Percentiles rank a stretch among this genome's conserved stretches.
These are phyloP conservation scores for Aspergillaceae sp. DNA, from an alignment of 2,329 filamentous ascomycete genomes.

Conservation along the genomic window DNA sequence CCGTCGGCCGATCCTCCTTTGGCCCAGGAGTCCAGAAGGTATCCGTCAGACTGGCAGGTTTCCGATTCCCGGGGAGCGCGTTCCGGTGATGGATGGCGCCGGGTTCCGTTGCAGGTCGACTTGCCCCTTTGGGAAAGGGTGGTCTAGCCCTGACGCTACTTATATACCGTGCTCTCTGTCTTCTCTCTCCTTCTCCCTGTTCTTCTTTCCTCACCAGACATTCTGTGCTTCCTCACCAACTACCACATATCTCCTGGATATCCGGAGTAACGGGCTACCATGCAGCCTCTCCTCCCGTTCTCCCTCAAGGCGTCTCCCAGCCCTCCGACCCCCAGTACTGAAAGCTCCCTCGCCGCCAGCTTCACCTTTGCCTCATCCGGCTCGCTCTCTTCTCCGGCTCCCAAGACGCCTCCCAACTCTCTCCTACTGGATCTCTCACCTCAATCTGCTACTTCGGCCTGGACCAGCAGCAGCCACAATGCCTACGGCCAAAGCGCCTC, in stretches of 20 bases:
- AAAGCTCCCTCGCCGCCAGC: slow-evolving; percentile 3
- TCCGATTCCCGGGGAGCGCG: too few relatives aligned
- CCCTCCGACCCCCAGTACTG: slow-evolving; percentile 12
- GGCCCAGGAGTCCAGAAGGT: neutral
- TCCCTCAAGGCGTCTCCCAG: slow-evolving; percentile 15
- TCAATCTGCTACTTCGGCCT: slow-evolving; percentile 8
- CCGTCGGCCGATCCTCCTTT: neutral
- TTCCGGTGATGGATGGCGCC: too few relatives aligned
- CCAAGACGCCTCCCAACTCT: neutral
- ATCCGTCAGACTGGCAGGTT: too few relatives aligned
- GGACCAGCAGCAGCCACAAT: slow-evolving; percentile 19
- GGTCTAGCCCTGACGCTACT: neutral
- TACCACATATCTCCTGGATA: neutral
- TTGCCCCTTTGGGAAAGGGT: too few relatives aligned
- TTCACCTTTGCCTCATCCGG: neutral
- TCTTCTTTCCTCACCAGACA: neutral
- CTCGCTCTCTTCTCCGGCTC: neutral
- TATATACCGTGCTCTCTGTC: neutral
- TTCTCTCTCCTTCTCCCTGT: neutral
- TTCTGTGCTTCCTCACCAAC: neutral
- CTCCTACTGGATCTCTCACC: neutral
- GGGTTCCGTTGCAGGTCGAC: too few relatives aligned
- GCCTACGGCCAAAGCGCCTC: slow-evolving; percentile 32
- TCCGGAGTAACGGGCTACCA: slow-evolving; percentile 2
- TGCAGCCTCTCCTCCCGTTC: slow-evolving; percentile 17